Percentiles rank a stretch among this genome's conserved stretches.
phyloP scores from a whole-genome alignment of 116 monocot genomes.

The Phalaenopsis hybrid region DNA sequence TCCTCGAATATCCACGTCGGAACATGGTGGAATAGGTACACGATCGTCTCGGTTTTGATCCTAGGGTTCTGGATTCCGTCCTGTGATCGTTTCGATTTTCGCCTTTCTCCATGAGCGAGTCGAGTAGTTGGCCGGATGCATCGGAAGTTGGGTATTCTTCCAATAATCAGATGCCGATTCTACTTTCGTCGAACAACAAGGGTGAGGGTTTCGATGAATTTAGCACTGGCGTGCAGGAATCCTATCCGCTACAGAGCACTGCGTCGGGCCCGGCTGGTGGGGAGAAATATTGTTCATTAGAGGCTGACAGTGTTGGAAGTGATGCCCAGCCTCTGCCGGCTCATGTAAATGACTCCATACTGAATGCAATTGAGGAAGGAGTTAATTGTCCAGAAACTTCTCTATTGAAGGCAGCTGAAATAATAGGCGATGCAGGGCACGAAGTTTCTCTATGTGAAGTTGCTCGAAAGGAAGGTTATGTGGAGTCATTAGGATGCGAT shows the following conservation, averaged over 20 bases:
- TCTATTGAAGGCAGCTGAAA: not conserved
- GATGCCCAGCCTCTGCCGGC: not conserved
- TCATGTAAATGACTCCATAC: not conserved
- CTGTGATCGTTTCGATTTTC: not conserved
- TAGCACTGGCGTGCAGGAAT: not conserved
- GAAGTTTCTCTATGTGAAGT: not conserved
- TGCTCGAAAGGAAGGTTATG: not conserved
- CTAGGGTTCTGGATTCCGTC: not conserved
- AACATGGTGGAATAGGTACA: not conserved
- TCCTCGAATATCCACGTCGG: not conserved
- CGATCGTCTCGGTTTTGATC: not conserved
- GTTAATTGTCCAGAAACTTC: not conserved
- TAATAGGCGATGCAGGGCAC: not conserved
- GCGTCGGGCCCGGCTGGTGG: not conserved
- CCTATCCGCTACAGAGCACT: not conserved
- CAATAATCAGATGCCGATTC: not conserved
- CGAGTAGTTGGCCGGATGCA: not conserved
- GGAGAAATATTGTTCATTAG: not conserved
- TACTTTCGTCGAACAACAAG: not conserved
- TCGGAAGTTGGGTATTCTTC: conserved; percentile 1
- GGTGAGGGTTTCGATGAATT: not conserved
- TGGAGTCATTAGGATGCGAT: not conserved
- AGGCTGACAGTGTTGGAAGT: not conserved
- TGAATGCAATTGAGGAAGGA: not conserved
- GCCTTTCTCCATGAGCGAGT: conserved; percentile 5